These are phyloP conservation scores for Fusarium napiforme DNA, from an alignment of 2,329 filamentous ascomycete species.

Conservation along the genomic window DNA sequence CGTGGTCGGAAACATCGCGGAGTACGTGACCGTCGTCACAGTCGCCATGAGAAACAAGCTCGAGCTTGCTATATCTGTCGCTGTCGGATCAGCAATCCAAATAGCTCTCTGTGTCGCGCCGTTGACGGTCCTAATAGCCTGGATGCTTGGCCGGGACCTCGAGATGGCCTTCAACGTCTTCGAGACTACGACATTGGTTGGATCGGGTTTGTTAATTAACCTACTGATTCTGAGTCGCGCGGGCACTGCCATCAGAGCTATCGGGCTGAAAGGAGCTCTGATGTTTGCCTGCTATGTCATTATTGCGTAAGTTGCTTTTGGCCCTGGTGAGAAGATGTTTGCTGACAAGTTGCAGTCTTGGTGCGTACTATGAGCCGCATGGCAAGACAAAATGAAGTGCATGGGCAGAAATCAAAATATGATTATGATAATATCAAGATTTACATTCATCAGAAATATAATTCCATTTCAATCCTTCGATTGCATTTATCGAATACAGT, in stretches of 20 bases:
- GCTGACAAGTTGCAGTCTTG: neutral
- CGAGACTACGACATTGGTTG: slow-evolving; percentile 78
- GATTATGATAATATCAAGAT: slow-evolving; percentile 31
- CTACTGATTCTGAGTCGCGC: slow-evolving; percentile 79
- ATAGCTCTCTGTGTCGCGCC: slow-evolving; percentile 71
- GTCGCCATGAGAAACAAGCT: slow-evolving; percentile 70
- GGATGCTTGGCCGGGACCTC: slow-evolving; percentile 65
- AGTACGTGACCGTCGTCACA: slow-evolving; percentile 70
- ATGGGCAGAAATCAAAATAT: neutral
- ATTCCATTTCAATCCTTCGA: no score
- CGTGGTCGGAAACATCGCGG: slow-evolving; percentile 71
- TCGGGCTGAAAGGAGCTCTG: slow-evolving; percentile 63
- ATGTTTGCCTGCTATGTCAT: slow-evolving; percentile 66
- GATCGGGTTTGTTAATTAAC: slow-evolving; percentile 77
- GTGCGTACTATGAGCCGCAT: slow-evolving; percentile 33
- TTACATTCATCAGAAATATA: neutral
- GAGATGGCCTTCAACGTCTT: slow-evolving; percentile 80
- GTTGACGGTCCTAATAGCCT: slow-evolving; percentile 68
- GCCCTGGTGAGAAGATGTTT: rapidly evolving
- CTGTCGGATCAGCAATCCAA: slow-evolving; percentile 69
- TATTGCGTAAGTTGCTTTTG: slow-evolving; percentile 50
- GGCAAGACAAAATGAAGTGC: slow-evolving; percentile 8
- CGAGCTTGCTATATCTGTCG: slow-evolving; percentile 70
- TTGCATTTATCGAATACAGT: no score
- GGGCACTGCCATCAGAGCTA: slow-evolving; percentile 70